Evolutionary conservation across 2,329 filamentous ascomycete species (phyloP), one percentile per base, ranked within the genome.

Genomic region (Dothideomycetidae sp.): DNA sequence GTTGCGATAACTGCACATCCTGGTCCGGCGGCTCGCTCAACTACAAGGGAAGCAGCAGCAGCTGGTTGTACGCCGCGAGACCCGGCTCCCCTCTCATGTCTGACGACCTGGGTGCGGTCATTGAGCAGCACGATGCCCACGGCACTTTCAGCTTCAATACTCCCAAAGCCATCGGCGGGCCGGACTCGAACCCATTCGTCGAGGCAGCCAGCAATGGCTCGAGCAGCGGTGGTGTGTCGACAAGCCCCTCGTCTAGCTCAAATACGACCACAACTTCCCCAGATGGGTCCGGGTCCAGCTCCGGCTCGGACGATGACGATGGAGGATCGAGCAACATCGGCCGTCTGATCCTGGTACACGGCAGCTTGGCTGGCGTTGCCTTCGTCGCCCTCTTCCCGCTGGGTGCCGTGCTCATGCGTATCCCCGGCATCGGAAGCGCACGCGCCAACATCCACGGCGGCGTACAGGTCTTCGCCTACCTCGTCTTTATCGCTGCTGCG

Each of bases 1-100:
- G 55, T 45, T 74, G 71, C 62, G 55, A 43, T 15, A 71, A 64
- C 42, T 74, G 70, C 48, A 50, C 63, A 23, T 61, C 52, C 39
- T 73, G 69, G 69, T 54, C 52, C 19, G 67, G 67, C 4, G 68
- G 69, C 3, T 57, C 51, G 17, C 68, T 70, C 60, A 60, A 65
- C 44, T 64, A 71, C 41, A 66, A 53, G 3, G 52, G 53, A 16
- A 39, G 49, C 2, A 54, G 48, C 2, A 64, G 62, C 11, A 53
- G 52, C 13, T 74, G 68, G 68, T 69, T 75, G 29, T 68, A 62
- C 48, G 68, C 63, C 9, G 55, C 56, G 35, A 58, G 57, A 13
- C 49, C 53, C 3, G 69, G 70, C 16, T 53, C 55, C n/a, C 45
- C 69, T 0, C 49, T 73, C 29, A 56, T 66, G 19, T 63, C 63